phyloP scores from a whole-genome alignment of 768 basidiomycete genomes.

The Paxillus rubicundulus region DNA sequence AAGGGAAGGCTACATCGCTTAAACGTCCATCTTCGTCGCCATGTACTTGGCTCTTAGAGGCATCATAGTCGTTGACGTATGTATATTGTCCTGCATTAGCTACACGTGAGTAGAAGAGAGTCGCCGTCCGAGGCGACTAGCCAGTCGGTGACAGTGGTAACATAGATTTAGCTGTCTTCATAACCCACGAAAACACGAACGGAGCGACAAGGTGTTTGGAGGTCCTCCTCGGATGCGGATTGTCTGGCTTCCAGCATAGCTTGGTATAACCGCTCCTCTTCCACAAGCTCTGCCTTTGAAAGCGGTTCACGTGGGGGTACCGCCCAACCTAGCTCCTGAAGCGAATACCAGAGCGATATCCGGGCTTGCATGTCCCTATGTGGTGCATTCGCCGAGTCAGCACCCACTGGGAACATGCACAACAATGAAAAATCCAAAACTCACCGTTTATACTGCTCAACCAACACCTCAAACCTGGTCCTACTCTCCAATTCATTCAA shows the following conservation, averaged over 20 bases:
- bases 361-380: constrained; percentile 65
- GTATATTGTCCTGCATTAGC: constrained; percentile 18
- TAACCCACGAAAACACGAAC: constrained; percentile 60
- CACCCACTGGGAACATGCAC: background rate
- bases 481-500: constrained; percentile 54
- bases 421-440: constrained; percentile 13
- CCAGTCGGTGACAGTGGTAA: background rate
- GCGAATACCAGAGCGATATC: constrained; percentile 61
- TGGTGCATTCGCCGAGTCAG: background rate
- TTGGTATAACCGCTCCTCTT: constrained; percentile 60
- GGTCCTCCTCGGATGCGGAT: constrained; percentile 50
- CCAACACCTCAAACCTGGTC: constrained; percentile 55
- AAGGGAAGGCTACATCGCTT: constrained; percentile 17
- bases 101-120: constrained; percentile 5
- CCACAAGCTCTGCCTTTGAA: constrained; percentile 66
- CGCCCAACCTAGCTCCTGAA: constrained; percentile 56
- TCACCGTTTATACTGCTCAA: constrained; percentile 57
- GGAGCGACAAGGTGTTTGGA: constrained; percentile 54
- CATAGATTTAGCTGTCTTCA: constrained; percentile 36
- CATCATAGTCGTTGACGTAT: constrained; percentile 26
- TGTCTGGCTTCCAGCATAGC: constrained; percentile 59
- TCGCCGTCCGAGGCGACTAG: background rate
- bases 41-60: constrained; percentile 6
- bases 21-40: constrained; percentile 2
- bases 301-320: constrained; percentile 60